These are phyloP conservation scores for Pseudogymnoascus sp. DNA, from an alignment of 2,329 filamentous ascomycete genomes.

Conservation along the genomic window DNA sequence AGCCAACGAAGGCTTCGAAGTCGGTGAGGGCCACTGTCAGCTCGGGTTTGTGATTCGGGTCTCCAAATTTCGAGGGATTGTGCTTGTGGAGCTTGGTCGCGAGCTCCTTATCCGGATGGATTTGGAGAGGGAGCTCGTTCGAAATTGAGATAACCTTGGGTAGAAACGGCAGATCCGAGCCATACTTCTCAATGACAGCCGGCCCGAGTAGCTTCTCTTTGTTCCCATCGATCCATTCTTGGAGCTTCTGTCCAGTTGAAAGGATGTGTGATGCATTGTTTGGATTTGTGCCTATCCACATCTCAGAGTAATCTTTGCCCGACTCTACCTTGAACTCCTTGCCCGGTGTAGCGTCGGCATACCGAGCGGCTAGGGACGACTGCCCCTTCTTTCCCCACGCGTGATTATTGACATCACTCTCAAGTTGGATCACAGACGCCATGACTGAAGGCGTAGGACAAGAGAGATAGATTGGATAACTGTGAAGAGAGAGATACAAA, in stretches of 20 bases:
- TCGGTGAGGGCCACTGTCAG: conserved; percentile 64
- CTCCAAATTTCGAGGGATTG: conserved; percentile 59
- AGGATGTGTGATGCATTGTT: conserved; percentile 59
- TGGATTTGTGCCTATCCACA: conserved; percentile 75
- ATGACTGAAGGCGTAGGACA: conserved; percentile 11
- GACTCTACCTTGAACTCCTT: conserved; percentile 58
- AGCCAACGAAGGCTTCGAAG: conserved; percentile 72
- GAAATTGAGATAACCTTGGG: conserved; percentile 70
- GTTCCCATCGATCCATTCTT: conserved; percentile 55
- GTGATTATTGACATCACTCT: conserved; percentile 50
- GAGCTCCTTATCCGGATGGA: conserved; percentile 65
- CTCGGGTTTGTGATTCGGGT: conserved; percentile 73
- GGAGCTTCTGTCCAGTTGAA: conserved; percentile 54
- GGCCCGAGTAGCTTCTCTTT: conserved; percentile 57
- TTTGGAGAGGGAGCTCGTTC: conserved; percentile 67
- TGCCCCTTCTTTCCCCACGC: conserved; percentile 64
- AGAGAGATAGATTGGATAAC: conserved; percentile 16
- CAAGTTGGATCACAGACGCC: conserved; percentile 38
- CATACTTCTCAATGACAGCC: conserved; percentile 52
- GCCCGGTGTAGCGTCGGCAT: conserved; percentile 59
- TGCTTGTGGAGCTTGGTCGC: conserved; percentile 55
- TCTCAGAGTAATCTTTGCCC: conserved; percentile 55
- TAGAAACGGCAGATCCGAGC: conserved; percentile 60
- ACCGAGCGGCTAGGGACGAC: conserved; percentile 55
- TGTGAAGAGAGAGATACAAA: background rate